Conservation (phyloP, 495 filamentous ascomycete genomes). For the Talaromyces adpressus region DNA sequence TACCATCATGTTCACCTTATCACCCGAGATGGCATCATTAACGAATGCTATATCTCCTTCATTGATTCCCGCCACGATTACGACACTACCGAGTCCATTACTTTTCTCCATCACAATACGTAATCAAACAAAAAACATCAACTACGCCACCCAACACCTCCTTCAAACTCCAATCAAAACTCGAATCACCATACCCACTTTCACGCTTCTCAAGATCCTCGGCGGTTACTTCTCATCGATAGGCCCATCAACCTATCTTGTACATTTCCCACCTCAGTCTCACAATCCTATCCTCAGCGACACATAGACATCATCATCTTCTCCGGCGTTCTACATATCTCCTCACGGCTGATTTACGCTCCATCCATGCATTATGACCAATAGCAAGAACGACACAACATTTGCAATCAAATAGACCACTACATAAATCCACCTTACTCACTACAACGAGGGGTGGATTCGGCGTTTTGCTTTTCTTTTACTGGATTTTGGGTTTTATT, state of each 20-base stretch:
- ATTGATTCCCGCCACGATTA: no score
- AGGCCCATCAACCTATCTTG: background rate
- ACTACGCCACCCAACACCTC: background rate
- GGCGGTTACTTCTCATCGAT: background rate
- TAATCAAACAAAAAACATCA: background rate
- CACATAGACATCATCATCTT: background rate
- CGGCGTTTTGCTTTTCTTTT: background rate
- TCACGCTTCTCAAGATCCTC: background rate
- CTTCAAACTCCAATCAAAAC: background rate
- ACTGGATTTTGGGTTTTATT: background rate
- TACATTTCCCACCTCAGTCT: background rate
- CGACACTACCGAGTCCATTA: no score
- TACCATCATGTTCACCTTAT: background rate
- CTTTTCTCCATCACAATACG: no score
- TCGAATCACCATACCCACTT: background rate
- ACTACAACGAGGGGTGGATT: background rate
- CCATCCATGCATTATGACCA: background rate
- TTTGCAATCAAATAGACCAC: background rate
- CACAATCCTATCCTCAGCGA: background rate
- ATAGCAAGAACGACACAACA: background rate
- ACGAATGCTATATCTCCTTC: no score
- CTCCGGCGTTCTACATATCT: background rate
- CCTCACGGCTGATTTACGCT: background rate
- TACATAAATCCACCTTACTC: background rate
- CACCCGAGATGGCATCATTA: no score